These are phyloP conservation scores for Stachybotrys elegans DNA, from an alignment of 2,329 filamentous ascomycete genomes.

Conservation along the genomic window DNA sequence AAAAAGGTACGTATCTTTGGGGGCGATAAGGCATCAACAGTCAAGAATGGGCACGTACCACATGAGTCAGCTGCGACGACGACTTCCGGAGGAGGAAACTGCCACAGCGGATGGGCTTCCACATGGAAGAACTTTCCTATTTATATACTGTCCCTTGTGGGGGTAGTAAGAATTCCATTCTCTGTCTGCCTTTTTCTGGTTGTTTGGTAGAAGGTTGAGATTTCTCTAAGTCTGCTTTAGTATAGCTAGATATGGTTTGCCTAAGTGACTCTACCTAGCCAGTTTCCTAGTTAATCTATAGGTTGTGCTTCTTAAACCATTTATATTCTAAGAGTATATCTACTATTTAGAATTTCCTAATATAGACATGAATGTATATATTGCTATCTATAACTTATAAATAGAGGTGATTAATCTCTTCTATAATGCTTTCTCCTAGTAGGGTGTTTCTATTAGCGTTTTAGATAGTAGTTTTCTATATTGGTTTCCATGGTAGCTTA, in stretches of 20 bases:
- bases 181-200: not conserved
- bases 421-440: no score
- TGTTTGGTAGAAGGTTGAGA: not conserved
- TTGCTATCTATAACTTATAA: not conserved
- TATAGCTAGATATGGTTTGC: no score
- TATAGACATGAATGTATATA: not conserved
- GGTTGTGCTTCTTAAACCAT: no score
- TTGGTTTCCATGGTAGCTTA: not conserved
- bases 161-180: no score
- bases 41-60: not conserved
- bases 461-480: not conserved
- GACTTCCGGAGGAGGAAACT: not conserved
- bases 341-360: no score
- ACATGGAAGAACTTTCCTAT: not conserved
- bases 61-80: not conserved
- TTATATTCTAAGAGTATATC: not conserved
- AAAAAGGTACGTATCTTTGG: not conserved
- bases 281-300: no score
- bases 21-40: not conserved
- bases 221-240: not conserved
- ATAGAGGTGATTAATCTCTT: not conserved
- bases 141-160: no score
- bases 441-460: not conserved
- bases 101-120: not conserved
- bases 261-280: no score